These are phyloP conservation scores for Meira nashicola DNA, from an alignment of 1,284 basidiomycete genomes.

Conservation along the genomic window DNA sequence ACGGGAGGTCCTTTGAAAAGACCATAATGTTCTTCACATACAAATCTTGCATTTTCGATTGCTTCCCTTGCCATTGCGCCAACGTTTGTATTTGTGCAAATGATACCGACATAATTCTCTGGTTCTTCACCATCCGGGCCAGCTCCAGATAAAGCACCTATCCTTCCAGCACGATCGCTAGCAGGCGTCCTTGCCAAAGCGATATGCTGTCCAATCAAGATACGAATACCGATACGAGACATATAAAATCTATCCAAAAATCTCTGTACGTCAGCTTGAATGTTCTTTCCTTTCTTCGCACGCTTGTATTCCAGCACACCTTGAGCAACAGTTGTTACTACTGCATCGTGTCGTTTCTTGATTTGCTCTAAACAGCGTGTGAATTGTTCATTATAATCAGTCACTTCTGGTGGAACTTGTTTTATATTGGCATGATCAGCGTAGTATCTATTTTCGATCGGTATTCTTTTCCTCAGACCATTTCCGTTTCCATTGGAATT, in stretches of 20 bases:
- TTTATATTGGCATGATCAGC: slow-evolving; percentile 64
- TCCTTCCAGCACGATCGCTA: background rate
- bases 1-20: slow-evolving; percentile 96
- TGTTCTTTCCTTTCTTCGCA: slow-evolving; percentile 53
- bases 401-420: slow-evolving; percentile 82
- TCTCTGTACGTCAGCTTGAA: slow-evolving; percentile 83
- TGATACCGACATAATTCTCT: slow-evolving; percentile 89
- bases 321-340: slow-evolving; percentile 79
- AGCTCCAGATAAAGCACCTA: slow-evolving; percentile 15
- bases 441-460: slow-evolving; percentile 66
- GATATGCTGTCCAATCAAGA: slow-evolving; percentile 52
- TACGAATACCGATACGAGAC: slow-evolving; percentile 70
- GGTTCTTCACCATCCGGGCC: slow-evolving; percentile 24
- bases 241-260: slow-evolving; percentile 98
- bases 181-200: slow-evolving; percentile 36
- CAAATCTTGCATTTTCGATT: slow-evolving; percentile 95
- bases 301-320: slow-evolving; percentile 66
- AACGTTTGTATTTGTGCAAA: slow-evolving; percentile 76
- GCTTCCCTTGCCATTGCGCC: slow-evolving; percentile 68
- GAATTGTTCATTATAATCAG: slow-evolving; percentile 87
- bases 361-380: slow-evolving; percentile 82
- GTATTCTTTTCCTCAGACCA: slow-evolving; percentile 11
- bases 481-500: slow-evolving; percentile 15
- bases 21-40: slow-evolving; percentile 85
- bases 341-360: slow-evolving; percentile 92